Evolutionary conservation across 805 yeast species (phyloP), one percentile per base, ranked within the genome.

Genomic region (Yarrowia sp.): DNA sequence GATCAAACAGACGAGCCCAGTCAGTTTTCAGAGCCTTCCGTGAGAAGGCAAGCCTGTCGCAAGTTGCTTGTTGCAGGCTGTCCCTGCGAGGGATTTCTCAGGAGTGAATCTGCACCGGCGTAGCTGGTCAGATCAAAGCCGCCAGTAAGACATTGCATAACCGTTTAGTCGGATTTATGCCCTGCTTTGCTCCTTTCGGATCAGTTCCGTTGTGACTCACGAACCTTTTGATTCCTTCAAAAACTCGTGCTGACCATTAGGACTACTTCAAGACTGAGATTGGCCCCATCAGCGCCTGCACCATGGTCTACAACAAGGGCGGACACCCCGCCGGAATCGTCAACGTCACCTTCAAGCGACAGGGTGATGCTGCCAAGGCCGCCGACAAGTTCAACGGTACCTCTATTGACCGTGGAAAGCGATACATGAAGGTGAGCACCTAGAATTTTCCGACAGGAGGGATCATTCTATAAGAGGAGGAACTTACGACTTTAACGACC

Each of bases 301-400:
- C 83, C 61, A 81, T 90, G 71, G 81, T 86, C 69, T 94, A 88
- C 80, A 90, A 90, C 73, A 90, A 86, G 76, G 85, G 82, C 73
- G 99, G 98, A 60, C 84, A 84, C 75, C 90, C 96, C 66, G 88
- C 88, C 66, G 99, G 99, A 76, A 83, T 85, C 78, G 97, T 96
- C 66, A 90, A 94, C 63, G 83, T 94, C 70, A 80, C 86, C 63
- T 94, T 94, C 80, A 84, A 78, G 71, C 79, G 80, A 63, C 74
- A 82, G 58, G 85, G 85, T 64, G 80, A 81, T 73, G 98, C 98
- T 59, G 77, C 82, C 65, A 80, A 78, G 70, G 96, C 97, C 55
- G 88, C 88, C 70, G 83, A 84, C 71, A 86, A 85, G 70, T 93
- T 87, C 79, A 88, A 93, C 75, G 93, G 94, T 71, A 93, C 96